These are phyloP conservation scores for Tetrahymena elliotti DNA, from an alignment of 73 alveolate genomes.

Conservation along the genomic window DNA sequence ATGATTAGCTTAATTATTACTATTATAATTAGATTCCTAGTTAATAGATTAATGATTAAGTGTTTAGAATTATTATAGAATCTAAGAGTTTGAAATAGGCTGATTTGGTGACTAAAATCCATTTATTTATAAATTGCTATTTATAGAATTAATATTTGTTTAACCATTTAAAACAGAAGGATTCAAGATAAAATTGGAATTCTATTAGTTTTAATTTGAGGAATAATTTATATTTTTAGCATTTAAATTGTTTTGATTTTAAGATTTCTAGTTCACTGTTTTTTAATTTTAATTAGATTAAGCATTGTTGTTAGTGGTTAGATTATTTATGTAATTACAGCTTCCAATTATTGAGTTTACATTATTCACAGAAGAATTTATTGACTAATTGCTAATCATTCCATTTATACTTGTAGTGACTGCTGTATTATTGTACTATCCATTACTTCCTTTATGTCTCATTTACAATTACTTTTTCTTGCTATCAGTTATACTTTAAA, in stretches of 20 bases:
- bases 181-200: too few species aligned
- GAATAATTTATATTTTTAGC: neutral
- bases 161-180: neutral
- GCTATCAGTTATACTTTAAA: neutral
- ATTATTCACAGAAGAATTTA: neutral
- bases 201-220: neutral
- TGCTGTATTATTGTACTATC: neutral
- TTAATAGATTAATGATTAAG: neutral
- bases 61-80: neutral
- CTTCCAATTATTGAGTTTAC: neutral
- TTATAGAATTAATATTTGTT: neutral
- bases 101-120: neutral
- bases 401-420: neutral
- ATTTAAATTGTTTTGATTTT: neutral
- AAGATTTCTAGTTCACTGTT: neutral
- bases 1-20: neutral
- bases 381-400: neutral
- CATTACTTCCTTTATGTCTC: neutral
- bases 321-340: neutral
- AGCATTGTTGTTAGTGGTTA: neutral
- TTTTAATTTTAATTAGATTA: too few species aligned
- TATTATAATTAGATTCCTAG: neutral
- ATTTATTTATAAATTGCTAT: too few species aligned
- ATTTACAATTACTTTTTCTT: neutral
- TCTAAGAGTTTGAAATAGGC: neutral